Conservation (phyloP, 1,139 yeast genomes). For the Pichia sp. region DNA sequence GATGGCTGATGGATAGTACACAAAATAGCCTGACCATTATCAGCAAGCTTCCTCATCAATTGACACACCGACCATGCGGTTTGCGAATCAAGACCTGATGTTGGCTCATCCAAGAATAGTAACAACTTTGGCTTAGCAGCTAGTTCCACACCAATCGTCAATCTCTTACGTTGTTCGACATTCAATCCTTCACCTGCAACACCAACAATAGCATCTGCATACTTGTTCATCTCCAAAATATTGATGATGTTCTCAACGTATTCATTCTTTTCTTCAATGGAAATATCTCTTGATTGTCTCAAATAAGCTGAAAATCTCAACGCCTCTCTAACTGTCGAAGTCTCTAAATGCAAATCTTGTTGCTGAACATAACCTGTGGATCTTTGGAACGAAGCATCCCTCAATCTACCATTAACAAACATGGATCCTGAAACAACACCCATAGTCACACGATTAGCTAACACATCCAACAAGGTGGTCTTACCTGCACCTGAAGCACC, state of each 20-base stretch:
- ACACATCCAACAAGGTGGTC: conserved; percentile 52
- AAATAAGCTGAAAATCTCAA: conserved; percentile 54
- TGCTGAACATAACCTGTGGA: conserved; percentile 63
- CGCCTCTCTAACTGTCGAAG: conserved; percentile 55
- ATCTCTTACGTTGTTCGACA: conserved; percentile 59
- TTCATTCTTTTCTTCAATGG: conserved; percentile 42
- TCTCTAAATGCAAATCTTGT: conserved; percentile 55
- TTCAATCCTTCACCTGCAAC: conserved; percentile 51
- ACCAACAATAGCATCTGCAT: conserved; percentile 62
- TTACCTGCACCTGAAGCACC: conserved; percentile 72
- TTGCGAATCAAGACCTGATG: conserved; percentile 55
- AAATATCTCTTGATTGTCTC: conserved; percentile 47
- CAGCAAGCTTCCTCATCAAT: conserved; percentile 43
- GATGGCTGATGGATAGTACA: conserved; percentile 59
- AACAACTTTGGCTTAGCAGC: conserved; percentile 49
- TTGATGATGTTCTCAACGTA: conserved; percentile 54
- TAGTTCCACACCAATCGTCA: conserved; percentile 58
- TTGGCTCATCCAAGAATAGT: conserved; percentile 50
- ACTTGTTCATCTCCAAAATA: conserved; percentile 50
- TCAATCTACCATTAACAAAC: conserved; percentile 50
- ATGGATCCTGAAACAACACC: conserved; percentile 61
- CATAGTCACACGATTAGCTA: conserved; percentile 51
- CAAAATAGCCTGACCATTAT: conserved; percentile 49
- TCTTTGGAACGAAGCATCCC: conserved; percentile 48
- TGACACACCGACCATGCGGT: conserved; percentile 52